These are phyloP conservation scores for Euphrasia confusa DNA, from an alignment of 257 asterid genomes.

Conservation along the genomic window DNA sequence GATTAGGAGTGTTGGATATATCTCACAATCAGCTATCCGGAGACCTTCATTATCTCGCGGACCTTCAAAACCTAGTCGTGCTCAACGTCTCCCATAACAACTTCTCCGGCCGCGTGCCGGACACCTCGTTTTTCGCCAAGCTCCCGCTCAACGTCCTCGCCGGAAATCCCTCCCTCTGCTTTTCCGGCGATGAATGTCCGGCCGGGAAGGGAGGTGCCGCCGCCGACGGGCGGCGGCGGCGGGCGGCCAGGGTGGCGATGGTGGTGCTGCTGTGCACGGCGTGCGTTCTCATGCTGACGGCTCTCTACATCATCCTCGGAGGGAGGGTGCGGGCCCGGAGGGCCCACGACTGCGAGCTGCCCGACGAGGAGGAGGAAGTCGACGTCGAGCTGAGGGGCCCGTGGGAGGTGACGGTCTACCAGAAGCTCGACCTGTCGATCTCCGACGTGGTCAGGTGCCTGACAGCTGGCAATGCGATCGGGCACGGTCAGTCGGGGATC, in stretches of 20 bases:
- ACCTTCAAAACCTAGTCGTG: slow-evolving; percentile 63
- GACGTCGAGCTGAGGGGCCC: slow-evolving; percentile 64
- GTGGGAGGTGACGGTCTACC: slow-evolving; percentile 78
- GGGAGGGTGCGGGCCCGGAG: slow-evolving; percentile 37
- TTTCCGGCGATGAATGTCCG: slow-evolving; percentile 48
- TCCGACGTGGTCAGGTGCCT: slow-evolving; percentile 46
- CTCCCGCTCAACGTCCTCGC: slow-evolving; percentile 56
- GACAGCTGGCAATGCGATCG: slow-evolving; percentile 45
- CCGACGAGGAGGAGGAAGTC: slow-evolving; percentile 41
- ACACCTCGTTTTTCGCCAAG: slow-evolving; percentile 59
- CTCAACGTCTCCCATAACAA: slow-evolving; percentile 67
- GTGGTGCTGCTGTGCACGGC: slow-evolving; percentile 64
- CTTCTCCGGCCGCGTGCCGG: slow-evolving; percentile 71
- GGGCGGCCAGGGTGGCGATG: slow-evolving; percentile 64
- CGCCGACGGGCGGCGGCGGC: slow-evolving; percentile 32
- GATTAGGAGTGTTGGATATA: slow-evolving; percentile 63
- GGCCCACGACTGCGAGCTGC: slow-evolving; percentile 32
- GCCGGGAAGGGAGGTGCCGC: slow-evolving; percentile 25
- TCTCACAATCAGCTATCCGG: slow-evolving; percentile 81
- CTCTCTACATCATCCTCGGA: slow-evolving; percentile 55
- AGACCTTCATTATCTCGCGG: slow-evolving; percentile 48
- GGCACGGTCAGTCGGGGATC: slow-evolving; percentile 62
- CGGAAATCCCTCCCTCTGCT: slow-evolving; percentile 52
- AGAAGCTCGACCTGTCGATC: slow-evolving; percentile 59
- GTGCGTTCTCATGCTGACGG: slow-evolving; percentile 42